A percentile compares a stretch with the other conserved stretches of the same genome.
Conservation (phyloP, 441 rosid species). For the Macaranga tanarius region DNA sequence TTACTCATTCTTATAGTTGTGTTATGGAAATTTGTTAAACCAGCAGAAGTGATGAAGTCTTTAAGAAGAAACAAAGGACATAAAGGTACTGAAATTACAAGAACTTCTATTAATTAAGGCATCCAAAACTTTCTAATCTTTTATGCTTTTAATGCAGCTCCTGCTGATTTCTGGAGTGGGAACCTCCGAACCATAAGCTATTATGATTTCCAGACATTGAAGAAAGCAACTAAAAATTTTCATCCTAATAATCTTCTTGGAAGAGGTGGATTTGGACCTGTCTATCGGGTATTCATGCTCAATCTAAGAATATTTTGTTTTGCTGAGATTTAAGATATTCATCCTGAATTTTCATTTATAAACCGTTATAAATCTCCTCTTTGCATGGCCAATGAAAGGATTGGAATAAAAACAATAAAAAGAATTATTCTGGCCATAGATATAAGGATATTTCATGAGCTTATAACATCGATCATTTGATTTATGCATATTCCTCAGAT, state of each 20-base stretch:
- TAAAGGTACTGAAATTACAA: conserved; percentile 23
- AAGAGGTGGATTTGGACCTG: conserved; percentile 35
- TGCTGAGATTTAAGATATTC: not conserved
- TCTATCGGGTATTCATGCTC: conserved; percentile 25
- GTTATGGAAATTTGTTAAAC: conserved; percentile 34
- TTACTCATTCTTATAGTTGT: conserved; percentile 36
- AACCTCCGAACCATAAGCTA: conserved; percentile 38
- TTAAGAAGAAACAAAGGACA: conserved; percentile 3
- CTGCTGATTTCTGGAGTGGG: conserved; percentile 41
- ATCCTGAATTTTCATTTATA: not conserved
- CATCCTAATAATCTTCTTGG: conserved; percentile 32
- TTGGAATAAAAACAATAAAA: too few relatives aligned
- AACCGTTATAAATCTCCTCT: not conserved
- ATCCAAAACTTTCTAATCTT: not conserved
- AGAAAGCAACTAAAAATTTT: conserved; percentile 31
- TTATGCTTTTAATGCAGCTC: conserved; percentile 23
- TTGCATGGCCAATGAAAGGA: not conserved
- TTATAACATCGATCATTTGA: too few relatives aligned
- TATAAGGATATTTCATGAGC: too few relatives aligned
- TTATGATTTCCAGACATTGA: conserved; percentile 30
- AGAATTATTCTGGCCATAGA: too few relatives aligned
- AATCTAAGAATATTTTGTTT: too few relatives aligned
- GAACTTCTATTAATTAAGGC: not conserved
- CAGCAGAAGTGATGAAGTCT: conserved; percentile 26
- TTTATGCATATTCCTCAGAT: too few relatives aligned